A percentile compares a stretch with the other conserved stretches of the same genome.
These are phyloP conservation scores for Boletus fagicola DNA, from an alignment of 768 basidiomycete genomes.

Conservation along the genomic window DNA sequence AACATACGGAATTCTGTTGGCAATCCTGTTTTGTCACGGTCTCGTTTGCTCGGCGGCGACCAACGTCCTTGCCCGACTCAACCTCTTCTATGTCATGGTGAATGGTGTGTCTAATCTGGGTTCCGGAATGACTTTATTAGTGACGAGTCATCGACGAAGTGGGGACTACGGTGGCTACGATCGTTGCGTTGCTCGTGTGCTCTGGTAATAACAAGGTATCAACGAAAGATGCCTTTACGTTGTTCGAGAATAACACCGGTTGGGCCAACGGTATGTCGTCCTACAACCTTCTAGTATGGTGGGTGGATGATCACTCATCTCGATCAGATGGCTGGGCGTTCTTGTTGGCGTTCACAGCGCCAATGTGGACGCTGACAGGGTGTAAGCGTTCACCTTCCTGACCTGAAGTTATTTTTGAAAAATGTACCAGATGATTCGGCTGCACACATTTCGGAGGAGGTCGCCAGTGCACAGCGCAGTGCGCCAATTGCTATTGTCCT, in stretches of 20 bases:
- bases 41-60: slow-evolving; percentile 72
- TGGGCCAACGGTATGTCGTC: slow-evolving; percentile 54
- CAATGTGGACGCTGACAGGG: slow-evolving; percentile 80
- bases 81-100: slow-evolving; percentile 65
- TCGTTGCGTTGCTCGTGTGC: slow-evolving; percentile 55
- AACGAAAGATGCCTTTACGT: slow-evolving; percentile 63
- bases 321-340: slow-evolving; percentile 70
- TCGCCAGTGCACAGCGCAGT: slow-evolving; percentile 57
- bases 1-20: slow-evolving; percentile 66
- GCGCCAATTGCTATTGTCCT: slow-evolving; percentile 70
- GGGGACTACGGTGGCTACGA: slow-evolving; percentile 62
- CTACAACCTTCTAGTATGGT: neutral
- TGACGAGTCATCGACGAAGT: slow-evolving; percentile 37
- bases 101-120: slow-evolving; percentile 45
- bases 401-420: neutral
- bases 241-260: slow-evolving; percentile 69
- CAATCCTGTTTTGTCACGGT: slow-evolving; percentile 65
- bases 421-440: slow-evolving; percentile 62
- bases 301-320: neutral
- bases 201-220: slow-evolving; percentile 60
- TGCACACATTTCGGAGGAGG: slow-evolving; percentile 73
- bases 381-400: slow-evolving; percentile 42
- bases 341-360: slow-evolving; percentile 66
- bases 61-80: slow-evolving; percentile 60
- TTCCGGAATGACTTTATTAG: neutral